Percentiles rank a stretch among this genome's conserved stretches.
Conservation (phyloP, 75 land plant genomes). For the Isoetes taiwanensis region DNA sequence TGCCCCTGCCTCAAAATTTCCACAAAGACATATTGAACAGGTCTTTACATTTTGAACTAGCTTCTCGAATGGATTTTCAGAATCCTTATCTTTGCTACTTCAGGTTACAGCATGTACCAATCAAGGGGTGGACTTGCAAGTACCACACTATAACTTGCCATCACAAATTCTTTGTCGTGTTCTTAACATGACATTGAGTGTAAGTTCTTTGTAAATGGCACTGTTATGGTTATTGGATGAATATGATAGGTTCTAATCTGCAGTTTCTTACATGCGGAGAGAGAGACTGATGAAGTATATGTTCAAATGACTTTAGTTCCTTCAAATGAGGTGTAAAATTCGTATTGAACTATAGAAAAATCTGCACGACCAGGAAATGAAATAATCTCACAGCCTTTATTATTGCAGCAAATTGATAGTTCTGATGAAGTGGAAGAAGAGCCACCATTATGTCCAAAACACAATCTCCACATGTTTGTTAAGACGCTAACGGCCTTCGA, state of each 20-base stretch:
- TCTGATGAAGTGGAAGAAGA: not conserved
- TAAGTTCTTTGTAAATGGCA: not conserved
- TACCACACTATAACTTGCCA: slow-evolving; percentile 2
- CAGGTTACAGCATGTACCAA: not conserved
- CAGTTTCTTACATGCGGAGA: slow-evolving; percentile 58
- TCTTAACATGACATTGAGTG: slow-evolving; percentile 1
- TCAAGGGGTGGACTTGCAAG: not conserved
- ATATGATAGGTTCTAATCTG: not conserved
- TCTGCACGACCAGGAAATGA: too few relatives aligned
- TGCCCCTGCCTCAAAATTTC: too few relatives aligned
- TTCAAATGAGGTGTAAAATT: slow-evolving; percentile 29
- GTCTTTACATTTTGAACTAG: too few relatives aligned
- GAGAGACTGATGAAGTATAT: slow-evolving; percentile 80
- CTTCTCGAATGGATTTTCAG: too few relatives aligned
- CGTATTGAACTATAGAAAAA: too few relatives aligned
- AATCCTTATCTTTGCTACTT: too few relatives aligned
- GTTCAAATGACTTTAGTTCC: slow-evolving; percentile 66
- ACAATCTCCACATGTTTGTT: not conserved
- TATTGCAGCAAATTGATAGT: not conserved
- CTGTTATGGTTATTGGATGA: not conserved
- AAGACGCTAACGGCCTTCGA: not conserved
- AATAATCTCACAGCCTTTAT: too few relatives aligned
- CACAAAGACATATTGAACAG: too few relatives aligned
- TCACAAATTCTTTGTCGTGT: slow-evolving; percentile 1
- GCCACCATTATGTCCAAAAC: not conserved